Evolutionary conservation across 495 filamentous ascomycete genomes (phyloP).

Genomic region (Sporormia fimetaria): DNA sequence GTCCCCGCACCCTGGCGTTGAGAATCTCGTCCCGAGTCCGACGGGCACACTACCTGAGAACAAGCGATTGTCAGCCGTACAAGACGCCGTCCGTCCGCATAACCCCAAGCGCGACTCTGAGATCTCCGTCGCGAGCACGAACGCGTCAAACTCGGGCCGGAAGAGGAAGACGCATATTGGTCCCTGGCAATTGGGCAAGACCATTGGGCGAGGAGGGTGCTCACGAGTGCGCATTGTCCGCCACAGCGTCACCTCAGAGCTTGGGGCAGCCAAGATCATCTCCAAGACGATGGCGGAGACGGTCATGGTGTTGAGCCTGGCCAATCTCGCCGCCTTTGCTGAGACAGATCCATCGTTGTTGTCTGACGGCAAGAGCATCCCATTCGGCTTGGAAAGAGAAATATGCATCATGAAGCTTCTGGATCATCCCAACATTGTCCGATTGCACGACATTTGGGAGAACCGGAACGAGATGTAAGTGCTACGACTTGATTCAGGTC

Average conservation of each 20-base stretch:
- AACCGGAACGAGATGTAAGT: conserved; percentile 83
- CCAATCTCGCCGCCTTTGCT: conserved; percentile 43
- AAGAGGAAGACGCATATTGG: conserved; percentile 65
- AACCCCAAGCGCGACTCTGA: conserved; percentile 59
- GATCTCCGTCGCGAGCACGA: conserved; percentile 57
- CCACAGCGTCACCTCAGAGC: conserved; percentile 59
- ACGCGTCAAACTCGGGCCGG: conserved; percentile 43
- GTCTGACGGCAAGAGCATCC: conserved; percentile 49
- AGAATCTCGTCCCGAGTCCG: conserved; percentile 20
- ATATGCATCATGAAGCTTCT: conserved; percentile 94
- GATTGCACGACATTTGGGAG: conserved; percentile 92
- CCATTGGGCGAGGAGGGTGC: conserved; percentile 73
- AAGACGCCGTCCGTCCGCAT: conserved; percentile 36
- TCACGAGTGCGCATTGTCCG: conserved; percentile 72
- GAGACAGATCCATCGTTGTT: conserved; percentile 21
- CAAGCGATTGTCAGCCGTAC: conserved; percentile 43
- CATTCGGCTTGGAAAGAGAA: conserved; percentile 79
- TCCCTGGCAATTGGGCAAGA: conserved; percentile 83
- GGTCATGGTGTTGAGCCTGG: conserved; percentile 64
- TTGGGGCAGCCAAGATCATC: conserved; percentile 89
- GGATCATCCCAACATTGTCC: conserved; percentile 84
- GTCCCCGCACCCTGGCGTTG: conserved; percentile 11
- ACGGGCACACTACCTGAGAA: conserved; percentile 36
- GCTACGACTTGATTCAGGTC: neutral
- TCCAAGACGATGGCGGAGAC: conserved; percentile 61